Conservation (phyloP, 345 rosid genomes). For the Salix udensis region DNA sequence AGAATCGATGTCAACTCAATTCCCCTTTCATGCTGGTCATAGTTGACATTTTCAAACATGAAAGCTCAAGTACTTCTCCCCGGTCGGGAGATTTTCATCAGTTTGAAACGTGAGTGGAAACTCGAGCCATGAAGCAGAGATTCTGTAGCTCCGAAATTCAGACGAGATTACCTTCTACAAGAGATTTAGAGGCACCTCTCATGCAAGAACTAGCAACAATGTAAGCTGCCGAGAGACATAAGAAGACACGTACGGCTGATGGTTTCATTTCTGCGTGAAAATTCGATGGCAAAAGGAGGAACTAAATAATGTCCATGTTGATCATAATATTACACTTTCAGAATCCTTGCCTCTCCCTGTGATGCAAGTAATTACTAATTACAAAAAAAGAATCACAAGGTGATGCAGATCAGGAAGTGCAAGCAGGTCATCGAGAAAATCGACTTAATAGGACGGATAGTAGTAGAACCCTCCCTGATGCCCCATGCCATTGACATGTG, state of each 20-base stretch:
- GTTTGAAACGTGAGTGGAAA: not conserved
- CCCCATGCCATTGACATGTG: constrained; percentile 16
- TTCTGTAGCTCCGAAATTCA: not conserved
- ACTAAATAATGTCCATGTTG: not conserved
- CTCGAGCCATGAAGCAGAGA: not conserved
- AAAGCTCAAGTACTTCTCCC: not conserved
- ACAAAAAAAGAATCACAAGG: not conserved
- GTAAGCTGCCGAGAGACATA: not conserved
- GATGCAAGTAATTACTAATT: not conserved
- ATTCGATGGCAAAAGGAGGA: not conserved
- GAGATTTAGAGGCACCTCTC: not conserved
- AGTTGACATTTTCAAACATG: not conserved
- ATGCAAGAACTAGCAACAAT: not conserved
- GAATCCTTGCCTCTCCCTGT: not conserved
- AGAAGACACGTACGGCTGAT: not conserved
- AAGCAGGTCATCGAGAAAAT: not conserved
- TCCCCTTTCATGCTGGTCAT: not conserved
- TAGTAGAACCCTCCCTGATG: constrained; percentile 22
- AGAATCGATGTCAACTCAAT: not conserved
- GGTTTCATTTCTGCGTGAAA: not conserved
- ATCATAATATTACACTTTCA: not conserved
- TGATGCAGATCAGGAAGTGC: not conserved
- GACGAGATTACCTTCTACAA: not conserved
- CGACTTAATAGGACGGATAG: constrained; percentile 7
- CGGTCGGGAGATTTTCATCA: not conserved